These are phyloP conservation scores for Fusarium hainanense DNA, from an alignment of 2,329 filamentous ascomycete genomes.

Conservation along the genomic window DNA sequence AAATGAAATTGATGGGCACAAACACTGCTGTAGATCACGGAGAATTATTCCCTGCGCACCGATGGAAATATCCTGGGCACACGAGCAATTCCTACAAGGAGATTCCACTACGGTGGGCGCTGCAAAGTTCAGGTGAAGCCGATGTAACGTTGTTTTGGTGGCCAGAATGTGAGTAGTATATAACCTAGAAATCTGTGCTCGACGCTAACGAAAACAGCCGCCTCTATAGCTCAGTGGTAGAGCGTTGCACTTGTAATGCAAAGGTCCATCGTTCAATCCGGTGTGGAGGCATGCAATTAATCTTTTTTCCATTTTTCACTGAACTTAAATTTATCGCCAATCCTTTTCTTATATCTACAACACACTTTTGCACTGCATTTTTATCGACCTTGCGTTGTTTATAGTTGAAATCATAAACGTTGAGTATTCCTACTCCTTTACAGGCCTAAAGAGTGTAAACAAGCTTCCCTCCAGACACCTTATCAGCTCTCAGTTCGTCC, in stretches of 20 bases:
- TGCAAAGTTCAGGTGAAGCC: neutral
- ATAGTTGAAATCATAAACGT: too few relatives aligned
- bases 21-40: neutral
- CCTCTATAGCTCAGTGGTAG: conserved; percentile 37
- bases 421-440: too few relatives aligned
- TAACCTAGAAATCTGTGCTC: fast-evolving
- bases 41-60: neutral
- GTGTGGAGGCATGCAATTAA: conserved; percentile 16
- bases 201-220: neutral
- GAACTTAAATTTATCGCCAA: too few relatives aligned
- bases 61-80: neutral
- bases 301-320: neutral
- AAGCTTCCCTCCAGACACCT: conserved; percentile 9
- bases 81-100: conserved; percentile 4
- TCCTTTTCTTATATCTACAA: too few relatives aligned
- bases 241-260: conserved; percentile 35
- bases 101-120: neutral
- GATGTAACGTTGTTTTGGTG: neutral
- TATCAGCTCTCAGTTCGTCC: conserved; percentile 11
- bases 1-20: neutral
- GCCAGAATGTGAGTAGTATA: fast-evolving
- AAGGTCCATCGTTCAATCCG: conserved; percentile 36
- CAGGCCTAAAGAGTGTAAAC: conserved; percentile 2
- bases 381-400: neutral
- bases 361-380: neutral